A percentile compares a stretch with the other conserved stretches of the same genome.
phyloP scores from a whole-genome alignment of 805 yeast species.

The Jamesozyma piceae region DNA sequence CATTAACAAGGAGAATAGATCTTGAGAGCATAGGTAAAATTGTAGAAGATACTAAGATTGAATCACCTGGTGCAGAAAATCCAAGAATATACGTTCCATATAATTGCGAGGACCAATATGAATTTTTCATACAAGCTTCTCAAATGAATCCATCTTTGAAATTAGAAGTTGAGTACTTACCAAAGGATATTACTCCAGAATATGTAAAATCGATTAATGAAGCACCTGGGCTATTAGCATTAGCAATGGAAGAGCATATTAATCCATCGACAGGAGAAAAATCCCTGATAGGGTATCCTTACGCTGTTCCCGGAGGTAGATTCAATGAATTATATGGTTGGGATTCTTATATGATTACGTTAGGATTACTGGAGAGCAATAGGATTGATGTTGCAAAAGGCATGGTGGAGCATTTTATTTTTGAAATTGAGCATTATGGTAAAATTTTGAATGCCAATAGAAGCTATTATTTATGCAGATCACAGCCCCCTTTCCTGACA shows the following conservation, averaged over 20 bases:
- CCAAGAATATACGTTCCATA: constrained; percentile 74
- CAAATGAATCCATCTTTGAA: constrained; percentile 42
- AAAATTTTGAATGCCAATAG: constrained; percentile 93
- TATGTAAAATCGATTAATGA: constrained; percentile 66
- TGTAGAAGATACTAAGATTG: constrained; percentile 70
- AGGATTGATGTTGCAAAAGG: constrained; percentile 67
- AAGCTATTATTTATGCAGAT: constrained; percentile 77
- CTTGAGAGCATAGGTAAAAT: constrained; percentile 50
- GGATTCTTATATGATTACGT: constrained; percentile 90
- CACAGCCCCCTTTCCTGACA: constrained; percentile 94
- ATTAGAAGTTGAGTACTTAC: constrained; percentile 71
- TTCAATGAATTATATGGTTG: constrained; percentile 95
- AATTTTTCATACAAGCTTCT: constrained; percentile 50
- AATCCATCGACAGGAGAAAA: constrained; percentile 43
- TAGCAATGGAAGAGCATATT: constrained; percentile 52
- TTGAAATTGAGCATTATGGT: constrained; percentile 81
- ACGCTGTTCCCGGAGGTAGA: constrained; percentile 94
- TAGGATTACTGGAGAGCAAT: constrained; percentile 65
- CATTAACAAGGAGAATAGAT: constrained; percentile 62
- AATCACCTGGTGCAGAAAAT: constrained; percentile 46
- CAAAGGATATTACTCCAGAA: constrained; percentile 63
- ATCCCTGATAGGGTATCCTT: constrained; percentile 61
- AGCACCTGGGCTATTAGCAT: constrained; percentile 75
- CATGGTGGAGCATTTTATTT: constrained; percentile 83
- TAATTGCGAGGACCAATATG: constrained; percentile 58